A percentile compares a stretch with the other conserved stretches of the same genome.
Evolutionary conservation across 108 stramenopile species (phyloP).

Genomic region (Schizochytrium sp.): DNA sequence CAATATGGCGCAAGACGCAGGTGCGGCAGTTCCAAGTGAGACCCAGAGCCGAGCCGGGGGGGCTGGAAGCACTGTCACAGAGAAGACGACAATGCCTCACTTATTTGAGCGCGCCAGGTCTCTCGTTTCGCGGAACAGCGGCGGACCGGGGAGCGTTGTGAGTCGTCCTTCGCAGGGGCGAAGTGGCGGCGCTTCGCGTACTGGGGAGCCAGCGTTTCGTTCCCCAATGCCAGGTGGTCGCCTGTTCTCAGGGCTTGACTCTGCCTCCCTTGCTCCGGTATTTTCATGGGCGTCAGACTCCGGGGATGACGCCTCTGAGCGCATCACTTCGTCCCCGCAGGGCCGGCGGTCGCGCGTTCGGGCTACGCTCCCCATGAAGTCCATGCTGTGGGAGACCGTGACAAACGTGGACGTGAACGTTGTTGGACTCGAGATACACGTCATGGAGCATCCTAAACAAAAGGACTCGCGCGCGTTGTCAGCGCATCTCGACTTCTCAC

Average conservation of each 20-base stretch:
- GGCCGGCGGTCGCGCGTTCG: not conserved
- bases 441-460: not conserved
- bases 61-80: not conserved
- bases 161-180: not conserved
- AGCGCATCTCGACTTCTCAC: not conserved
- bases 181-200: not conserved
- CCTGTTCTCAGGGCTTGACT: not conserved
- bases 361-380: not conserved
- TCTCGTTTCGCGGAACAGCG: not conserved
- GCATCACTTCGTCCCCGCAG: not conserved
- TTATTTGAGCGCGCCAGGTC: not conserved
- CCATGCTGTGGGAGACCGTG: not conserved
- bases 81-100: not conserved
- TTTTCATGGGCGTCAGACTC: not conserved
- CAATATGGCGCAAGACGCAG: not conserved
- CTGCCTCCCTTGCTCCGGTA: not conserved
- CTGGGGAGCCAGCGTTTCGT: not conserved
- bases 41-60: not conserved
- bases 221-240: not conserved
- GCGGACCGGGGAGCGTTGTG: not conserved
- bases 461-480: not conserved
- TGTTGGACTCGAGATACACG: not conserved
- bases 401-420: not conserved
- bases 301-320: not conserved
- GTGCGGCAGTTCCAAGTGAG: not conserved